Base-by-base conservation (phyloP, 495 filamentous ascomycete species). In the Aspergillus saccharolyticus region DNA sequence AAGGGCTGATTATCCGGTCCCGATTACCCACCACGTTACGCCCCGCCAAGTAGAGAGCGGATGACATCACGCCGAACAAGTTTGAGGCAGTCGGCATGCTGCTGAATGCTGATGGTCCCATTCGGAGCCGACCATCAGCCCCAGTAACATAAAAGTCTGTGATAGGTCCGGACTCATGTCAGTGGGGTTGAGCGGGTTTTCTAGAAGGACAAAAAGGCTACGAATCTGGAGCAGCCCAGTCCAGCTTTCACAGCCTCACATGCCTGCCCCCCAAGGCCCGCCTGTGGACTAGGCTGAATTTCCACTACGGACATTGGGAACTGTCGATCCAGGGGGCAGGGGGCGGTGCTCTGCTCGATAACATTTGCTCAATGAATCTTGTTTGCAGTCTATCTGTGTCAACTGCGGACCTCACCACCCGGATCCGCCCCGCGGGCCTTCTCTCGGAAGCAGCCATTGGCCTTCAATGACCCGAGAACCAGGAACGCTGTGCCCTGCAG, bases 11-110 rank as follows among this genome's bases (percentile, higher is more conserved):
- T 20, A 50, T 30, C 47, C 47, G 47, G 24, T 28, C 14, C 28
- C 47, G 47, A n/a, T 50, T 15, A 20, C 20, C 46, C 46, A 49
- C 46, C 46, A 22, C 20, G 15, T n/a, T 33, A 21, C 18, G 24
- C 49, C 51, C 53, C 56, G 20, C 42, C 30, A 50, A 52, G 56
- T 16, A 39, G 19, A 17, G 51, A 52, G 49, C 28, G 49, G 50
- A 58, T 58, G 56, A 58, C 49, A 53, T 58, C 56, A 58, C 52
- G 20, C 42, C 48, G 50, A 52, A 45, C 19, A 47, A 51, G 43
- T 52, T 17, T 52, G 18, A 44, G 45, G 44, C 54, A 42, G 28
- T 47, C 56, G 42, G 56, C 48, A 58, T 46, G 42, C 28, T 50
- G 22, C 19, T 52, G 49, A 18, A 21, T 50, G 22, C 19, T 52